Evolutionary conservation across 1,284 basidiomycete species (phyloP).

Genomic region (Anthracocystis panici-leucophaei): DNA sequence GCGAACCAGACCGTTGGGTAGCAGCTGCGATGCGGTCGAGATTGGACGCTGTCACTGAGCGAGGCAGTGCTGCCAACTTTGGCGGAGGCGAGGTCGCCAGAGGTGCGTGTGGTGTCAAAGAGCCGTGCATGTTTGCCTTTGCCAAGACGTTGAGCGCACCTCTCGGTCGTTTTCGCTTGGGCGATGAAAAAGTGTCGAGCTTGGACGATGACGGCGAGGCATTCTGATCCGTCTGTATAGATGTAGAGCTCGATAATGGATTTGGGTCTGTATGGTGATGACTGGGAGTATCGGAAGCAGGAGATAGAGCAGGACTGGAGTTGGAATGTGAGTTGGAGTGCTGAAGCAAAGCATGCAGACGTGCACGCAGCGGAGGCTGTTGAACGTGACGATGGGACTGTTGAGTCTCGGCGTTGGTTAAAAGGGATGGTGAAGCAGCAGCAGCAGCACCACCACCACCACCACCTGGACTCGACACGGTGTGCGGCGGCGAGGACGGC

Average conservation of each 20-base stretch:
- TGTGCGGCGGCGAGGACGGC: constrained; percentile 9
- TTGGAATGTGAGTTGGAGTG: constrained; percentile 25
- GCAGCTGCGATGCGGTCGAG: constrained; percentile 9
- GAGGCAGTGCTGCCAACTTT: constrained; percentile 27
- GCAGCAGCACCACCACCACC: neutral
- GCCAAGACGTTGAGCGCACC: constrained; percentile 33
- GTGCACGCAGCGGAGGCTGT: constrained; percentile 32
- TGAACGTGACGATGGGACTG: constrained; percentile 8
- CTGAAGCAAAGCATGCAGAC: constrained; percentile 38
- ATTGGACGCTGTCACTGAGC: constrained; percentile 26
- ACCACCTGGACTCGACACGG: constrained; percentile 13
- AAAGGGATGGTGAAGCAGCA: constrained; percentile 11
- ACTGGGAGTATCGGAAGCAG: constrained; percentile 28
- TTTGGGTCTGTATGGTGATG: constrained; percentile 14
- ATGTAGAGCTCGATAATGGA: constrained; percentile 30
- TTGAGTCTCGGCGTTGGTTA: neutral
- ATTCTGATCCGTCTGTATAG: constrained; percentile 17
- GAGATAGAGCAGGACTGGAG: constrained; percentile 37
- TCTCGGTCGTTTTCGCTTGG: constrained; percentile 12
- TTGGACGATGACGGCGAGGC: constrained; percentile 10
- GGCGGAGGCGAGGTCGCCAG: constrained; percentile 16
- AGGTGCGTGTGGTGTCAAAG: neutral
- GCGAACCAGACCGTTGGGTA: constrained; percentile 8
- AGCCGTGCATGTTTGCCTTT: neutral
- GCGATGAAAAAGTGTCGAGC: neutral